Evolutionary conservation across 306 rosid species (phyloP).

Genomic region (Inga oerstediana): DNA sequence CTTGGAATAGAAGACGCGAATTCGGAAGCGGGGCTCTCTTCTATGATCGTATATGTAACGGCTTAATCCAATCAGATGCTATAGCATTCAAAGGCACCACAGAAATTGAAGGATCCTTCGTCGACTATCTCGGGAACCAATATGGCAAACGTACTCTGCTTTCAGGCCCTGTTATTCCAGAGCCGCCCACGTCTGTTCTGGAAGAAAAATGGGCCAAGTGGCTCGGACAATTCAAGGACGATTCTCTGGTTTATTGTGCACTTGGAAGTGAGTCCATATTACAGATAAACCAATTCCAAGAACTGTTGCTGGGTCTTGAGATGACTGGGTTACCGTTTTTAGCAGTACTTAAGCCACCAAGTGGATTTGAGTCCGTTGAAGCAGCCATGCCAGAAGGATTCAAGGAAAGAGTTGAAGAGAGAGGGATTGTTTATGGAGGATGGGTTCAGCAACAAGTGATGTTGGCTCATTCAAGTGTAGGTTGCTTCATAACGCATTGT

Average conservation of each 20-base stretch:
- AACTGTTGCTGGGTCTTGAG: constrained; percentile 42
- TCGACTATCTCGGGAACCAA: constrained; percentile 17
- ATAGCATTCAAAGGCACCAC: constrained; percentile 38
- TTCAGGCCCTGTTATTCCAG: constrained; percentile 45
- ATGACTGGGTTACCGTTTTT: constrained; percentile 35
- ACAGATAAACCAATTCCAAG: constrained; percentile 24
- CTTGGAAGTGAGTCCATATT: constrained; percentile 36
- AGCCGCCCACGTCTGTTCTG: constrained; percentile 2
- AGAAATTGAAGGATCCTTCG: constrained; percentile 42
- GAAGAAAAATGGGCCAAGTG: constrained; percentile 32
- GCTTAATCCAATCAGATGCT: constrained; percentile 30
- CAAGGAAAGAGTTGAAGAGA: constrained; percentile 33
- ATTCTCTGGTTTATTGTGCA: constrained; percentile 35
- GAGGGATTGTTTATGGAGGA: constrained; percentile 43
- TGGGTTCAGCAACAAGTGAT: constrained; percentile 73
- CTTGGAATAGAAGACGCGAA: not conserved
- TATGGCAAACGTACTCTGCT: constrained; percentile 34
- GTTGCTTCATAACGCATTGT: constrained; percentile 78
- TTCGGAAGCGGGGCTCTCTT: constrained; percentile 42
- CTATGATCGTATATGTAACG: not conserved
- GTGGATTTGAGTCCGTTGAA: constrained; percentile 38
- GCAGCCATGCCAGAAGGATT: constrained; percentile 44
- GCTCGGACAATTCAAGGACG: constrained; percentile 32
- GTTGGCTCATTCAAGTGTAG: constrained; percentile 57
- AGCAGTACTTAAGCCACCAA: constrained; percentile 28